Base-by-base conservation (phyloP, 306 rosid genomes). In the Dalbergia cochinchinensis region DNA sequence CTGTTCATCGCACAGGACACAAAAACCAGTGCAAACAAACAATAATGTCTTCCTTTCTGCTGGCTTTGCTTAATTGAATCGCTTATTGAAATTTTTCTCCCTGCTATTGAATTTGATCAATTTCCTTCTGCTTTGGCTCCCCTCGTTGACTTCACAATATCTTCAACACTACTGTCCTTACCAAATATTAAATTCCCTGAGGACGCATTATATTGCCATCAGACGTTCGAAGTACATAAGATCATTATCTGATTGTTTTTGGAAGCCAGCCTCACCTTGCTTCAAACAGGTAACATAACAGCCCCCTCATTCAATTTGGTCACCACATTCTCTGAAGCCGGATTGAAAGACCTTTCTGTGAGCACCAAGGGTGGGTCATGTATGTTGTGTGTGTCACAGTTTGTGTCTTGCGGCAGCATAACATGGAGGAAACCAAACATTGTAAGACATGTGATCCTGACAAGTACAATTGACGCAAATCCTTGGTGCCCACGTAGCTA, bases 381-480 rank as follows among this genome's bases (percentile, higher is more conserved):
- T 20, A 26, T 26, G 4, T 79, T 77, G 78, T 16, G 62, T 26
- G 68, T 70, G 83, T 86, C 83, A 81, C 79, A 39, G 57, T 69
- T 55, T 50, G n/a, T 89, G 93, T 88, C 87, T 53, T 37, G 61
- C 42, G 68, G 62, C 67, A 82, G 71, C 53, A 71, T 76, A 84
- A 83, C 93, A 91, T 34, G 7, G 69, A 70, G 70, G 70, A 67
- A 91, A 80, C 85, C 87, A 82, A 51, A 72, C 65, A 18, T 70
- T 65, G 83, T 70, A 73, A 80, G 82, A 47, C 89, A 88, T 87
- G 92, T 90, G 92, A 76, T 74, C 18, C 75, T 90, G 92, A 83
- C 71, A 64, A 74, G 83, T 84, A 69, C 65, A 50, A 65, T 70
- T 87, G 92, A 71, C 85, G 86, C 91, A 88, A 74, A 82, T 75